phyloP scores from a whole-genome alignment of 768 basidiomycete species.

The Mycena floridula region DNA sequence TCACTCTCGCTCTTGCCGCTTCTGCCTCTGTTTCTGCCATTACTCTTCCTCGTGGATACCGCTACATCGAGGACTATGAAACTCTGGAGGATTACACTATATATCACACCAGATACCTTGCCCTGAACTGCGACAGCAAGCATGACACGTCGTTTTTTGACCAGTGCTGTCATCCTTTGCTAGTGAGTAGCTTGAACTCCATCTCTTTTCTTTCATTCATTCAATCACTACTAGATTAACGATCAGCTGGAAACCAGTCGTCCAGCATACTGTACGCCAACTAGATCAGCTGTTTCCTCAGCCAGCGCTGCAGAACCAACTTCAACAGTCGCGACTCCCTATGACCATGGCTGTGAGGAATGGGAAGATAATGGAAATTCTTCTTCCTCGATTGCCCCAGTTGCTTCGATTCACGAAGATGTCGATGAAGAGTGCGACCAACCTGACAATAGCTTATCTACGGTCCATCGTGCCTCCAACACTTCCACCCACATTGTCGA shows the following conservation, averaged over 20 bases:
- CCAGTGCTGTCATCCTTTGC: constrained; percentile 65
- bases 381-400: too few species aligned
- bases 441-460: too few species aligned
- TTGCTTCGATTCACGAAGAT: too few species aligned
- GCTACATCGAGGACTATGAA: neutral
- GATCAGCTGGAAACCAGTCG: constrained; percentile 34
- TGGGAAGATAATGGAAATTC: constrained; percentile 24
- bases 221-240: constrained; percentile 38
- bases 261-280: constrained; percentile 48
- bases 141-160: constrained; percentile 55
- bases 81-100: constrained; percentile 47
- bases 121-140: constrained; percentile 42
- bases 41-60: constrained; percentile 28
- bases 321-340: constrained; percentile 18
- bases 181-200: constrained; percentile 31
- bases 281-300: constrained; percentile 20
- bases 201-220: constrained; percentile 1
- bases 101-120: constrained; percentile 61
- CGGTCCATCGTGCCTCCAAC: constrained; percentile 8
- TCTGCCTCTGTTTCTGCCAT: constrained; percentile 33
- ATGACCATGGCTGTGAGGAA: constrained; percentile 27
- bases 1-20: constrained; percentile 35
- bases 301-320: constrained; percentile 19
- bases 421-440: constrained; percentile 15
- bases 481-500: constrained; percentile 9